Base-by-base conservation (phyloP, 1,284 basidiomycete genomes). In the Vanrija sp. region DNA sequence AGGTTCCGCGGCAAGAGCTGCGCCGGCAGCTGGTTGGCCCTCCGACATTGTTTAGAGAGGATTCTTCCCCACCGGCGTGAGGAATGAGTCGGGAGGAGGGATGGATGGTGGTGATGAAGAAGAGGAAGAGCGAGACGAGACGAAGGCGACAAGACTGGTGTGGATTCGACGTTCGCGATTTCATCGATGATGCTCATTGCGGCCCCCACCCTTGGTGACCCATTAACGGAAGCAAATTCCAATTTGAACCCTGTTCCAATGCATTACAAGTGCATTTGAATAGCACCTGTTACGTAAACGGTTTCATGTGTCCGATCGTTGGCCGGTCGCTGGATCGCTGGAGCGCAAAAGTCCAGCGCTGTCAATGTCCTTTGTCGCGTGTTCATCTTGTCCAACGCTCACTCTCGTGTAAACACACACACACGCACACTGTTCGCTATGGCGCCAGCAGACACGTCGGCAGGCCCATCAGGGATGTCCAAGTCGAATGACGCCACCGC, bases 371-470 rank as follows among this genome's bases (percentile, higher is more conserved):
- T 31, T 31, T 16, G 31, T 41, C 24, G n/a, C 23, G 41, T 35
- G 20, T 50, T 39, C 44, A 51, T 43, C 49, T 46, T 45, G n/a
- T 12, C 48, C 38, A 39, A 31, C 45, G 25, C 39, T 8, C 37
- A 39, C 31, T 31, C 41, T n/a, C n/a, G n/a, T n/a, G n/a, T n/a
- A 23, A 37, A 18, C 50, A 52, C 52, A 46, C n/a, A n/a, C n/a
- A n/a, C n/a, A n/a, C n/a, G n/a, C n/a, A n/a, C n/a, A n/a, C n/a
- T n/a, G n/a, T n/a, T n/a, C n/a, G n/a, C n/a, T n/a, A 31, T 47
- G 16, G 49, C 45, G n/a, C 45, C 46, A 18, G 27, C 49, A 18
- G 46, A 38, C 42, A 45, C 52, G 15, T 35, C 45, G 22, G 53
- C 43, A 18, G 47, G 48, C 8, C 44, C 48, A n/a, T 51, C 49